Evolutionary conservation across 2,329 filamentous ascomycete genomes (phyloP).

Genomic region (Chaetoscypha palmicola): DNA sequence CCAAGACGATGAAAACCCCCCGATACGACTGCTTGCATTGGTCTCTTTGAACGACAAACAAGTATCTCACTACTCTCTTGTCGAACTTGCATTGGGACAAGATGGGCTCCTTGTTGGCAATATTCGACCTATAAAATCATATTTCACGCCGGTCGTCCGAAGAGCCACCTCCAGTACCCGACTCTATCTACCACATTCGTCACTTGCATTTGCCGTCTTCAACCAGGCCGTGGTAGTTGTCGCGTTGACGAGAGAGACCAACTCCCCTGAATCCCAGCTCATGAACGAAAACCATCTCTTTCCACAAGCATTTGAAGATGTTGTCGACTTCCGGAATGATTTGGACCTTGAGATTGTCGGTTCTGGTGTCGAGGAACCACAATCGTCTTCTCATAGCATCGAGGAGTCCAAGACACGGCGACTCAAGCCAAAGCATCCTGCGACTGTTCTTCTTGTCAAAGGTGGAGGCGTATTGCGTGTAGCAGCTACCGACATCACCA

Average conservation of each 20-base stretch:
- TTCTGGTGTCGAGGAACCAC: constrained; percentile 57
- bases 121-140: constrained; percentile 61
- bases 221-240: constrained; percentile 70
- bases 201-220: constrained; percentile 74
- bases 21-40: constrained; percentile 52
- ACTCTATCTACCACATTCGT: constrained; percentile 71
- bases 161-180: constrained; percentile 46
- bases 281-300: constrained; percentile 57
- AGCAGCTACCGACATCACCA: constrained; percentile 50
- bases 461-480: constrained; percentile 56
- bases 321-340: constrained; percentile 68
- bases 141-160: constrained; percentile 43
- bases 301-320: constrained; percentile 72
- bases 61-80: constrained; percentile 60
- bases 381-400: constrained; percentile 28
- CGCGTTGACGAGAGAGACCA: constrained; percentile 60
- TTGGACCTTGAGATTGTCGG: constrained; percentile 56
- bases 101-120: constrained; percentile 52
- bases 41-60: constrained; percentile 48
- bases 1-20: constrained; percentile 40
- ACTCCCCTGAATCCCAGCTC: constrained; percentile 71
- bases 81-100: constrained; percentile 60
- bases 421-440: constrained; percentile 53
- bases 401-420: constrained; percentile 46
- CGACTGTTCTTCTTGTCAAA: constrained; percentile 54